Evolutionary conservation across 2,329 filamentous ascomycete genomes (phyloP), one percentile per base, ranked within the genome.

Genomic region (Ophiosphaerella narmari): DNA sequence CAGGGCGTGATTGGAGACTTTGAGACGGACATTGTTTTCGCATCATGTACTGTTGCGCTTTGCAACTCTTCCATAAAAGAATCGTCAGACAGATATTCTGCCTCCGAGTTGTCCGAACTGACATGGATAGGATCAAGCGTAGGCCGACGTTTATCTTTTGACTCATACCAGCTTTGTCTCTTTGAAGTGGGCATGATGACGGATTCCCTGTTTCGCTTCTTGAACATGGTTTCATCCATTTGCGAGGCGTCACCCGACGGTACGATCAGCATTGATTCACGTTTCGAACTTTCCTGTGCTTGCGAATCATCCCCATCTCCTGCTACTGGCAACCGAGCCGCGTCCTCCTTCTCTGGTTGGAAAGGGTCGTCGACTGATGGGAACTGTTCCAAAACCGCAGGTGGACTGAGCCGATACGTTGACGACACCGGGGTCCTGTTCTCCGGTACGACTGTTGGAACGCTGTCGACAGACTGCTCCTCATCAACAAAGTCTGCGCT

Each of bases 51-150:
- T 2, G 88, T 91, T 24, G 91, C 91, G 47, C 85, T 88, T 62
- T 90, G 88, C 47, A 96, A 76, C 74, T 96, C 91, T 49, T 95
- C 89, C 83, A 95, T 88, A 55, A 92, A 83, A 13, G 85, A 87
- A 66, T 94, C 90, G 69, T 93, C 89, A n/a, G 88, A 86, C 35
- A 84, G 75, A 67, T 82, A 82, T 36, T 80, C 77, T 16, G 72
- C 64, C 44, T 77, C 73, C 8, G 71, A 73, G 44, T 74, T 72
- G 11, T 76, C 74, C 23, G 67, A 67, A 13, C 70, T 59, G 37
- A 55, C 48, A 33, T 75, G 67, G 12, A 76, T 59, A 21, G 75
- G 70, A 46, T 77, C 75, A 23, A 76, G 64, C n/a, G 73, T 46
- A 7, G 70, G 68, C 16, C 72, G 68, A 29, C 76, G 70, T 53